Conservation (phyloP, 371 early-diverging fungal species). For the Mucor saturninus region DNA sequence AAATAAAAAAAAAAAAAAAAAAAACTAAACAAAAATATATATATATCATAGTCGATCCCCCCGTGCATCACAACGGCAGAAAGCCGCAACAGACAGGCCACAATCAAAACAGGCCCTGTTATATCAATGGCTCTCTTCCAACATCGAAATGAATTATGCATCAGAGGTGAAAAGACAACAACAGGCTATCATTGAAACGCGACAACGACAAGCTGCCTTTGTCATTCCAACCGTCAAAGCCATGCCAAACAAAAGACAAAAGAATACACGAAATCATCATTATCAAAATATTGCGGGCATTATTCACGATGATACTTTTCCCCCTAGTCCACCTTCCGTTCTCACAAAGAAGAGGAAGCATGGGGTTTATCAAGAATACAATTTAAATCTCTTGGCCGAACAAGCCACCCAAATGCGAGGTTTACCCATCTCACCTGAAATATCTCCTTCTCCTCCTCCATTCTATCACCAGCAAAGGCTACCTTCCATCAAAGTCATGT, state of each 20-base stretch:
- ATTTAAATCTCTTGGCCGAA: slow-evolving; percentile 45
- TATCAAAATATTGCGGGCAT: slow-evolving; percentile 11
- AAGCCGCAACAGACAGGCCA: not conserved
- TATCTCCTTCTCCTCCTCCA: slow-evolving; percentile 26
- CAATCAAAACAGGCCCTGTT: not conserved
- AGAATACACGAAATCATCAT: not conserved
- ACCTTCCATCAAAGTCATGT: slow-evolving; percentile 28
- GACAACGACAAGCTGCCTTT: slow-evolving; percentile 34
- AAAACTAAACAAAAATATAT: not conserved
- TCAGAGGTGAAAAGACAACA: slow-evolving; percentile 34
- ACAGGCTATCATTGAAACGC: slow-evolving; percentile 50
- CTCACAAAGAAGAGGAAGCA: not conserved
- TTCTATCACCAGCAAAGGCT: slow-evolving; percentile 8
- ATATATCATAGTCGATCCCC: not conserved
- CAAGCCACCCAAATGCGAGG: slow-evolving; percentile 46
- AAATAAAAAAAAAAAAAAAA: no score
- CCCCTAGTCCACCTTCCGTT: slow-evolving; percentile 11
- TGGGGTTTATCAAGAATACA: slow-evolving; percentile 13
- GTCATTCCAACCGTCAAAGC: slow-evolving; percentile 1
- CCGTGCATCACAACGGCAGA: not conserved
- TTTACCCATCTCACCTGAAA: slow-evolving; percentile 32
- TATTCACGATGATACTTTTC: slow-evolving; percentile 8
- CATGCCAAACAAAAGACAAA: slow-evolving; percentile 8
- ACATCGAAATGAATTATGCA: slow-evolving; percentile 2
- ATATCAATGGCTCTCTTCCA: slow-evolving; percentile 21